Base-by-base conservation (phyloP, 2,329 filamentous ascomycete genomes). In the Sporothrix schenckii region DNA sequence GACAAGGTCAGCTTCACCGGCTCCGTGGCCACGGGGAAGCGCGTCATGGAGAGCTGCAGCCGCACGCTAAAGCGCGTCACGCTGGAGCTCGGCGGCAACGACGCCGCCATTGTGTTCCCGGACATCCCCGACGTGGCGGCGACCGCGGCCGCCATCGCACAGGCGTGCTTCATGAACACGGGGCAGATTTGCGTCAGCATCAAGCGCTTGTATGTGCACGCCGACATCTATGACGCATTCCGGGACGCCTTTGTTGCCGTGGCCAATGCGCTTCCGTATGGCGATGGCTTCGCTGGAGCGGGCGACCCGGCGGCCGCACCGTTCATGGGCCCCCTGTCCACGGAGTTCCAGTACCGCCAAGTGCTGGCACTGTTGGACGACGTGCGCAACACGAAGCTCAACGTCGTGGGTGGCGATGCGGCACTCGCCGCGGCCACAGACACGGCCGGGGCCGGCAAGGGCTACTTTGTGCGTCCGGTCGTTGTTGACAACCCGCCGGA, bases 1-100 rank as follows among this genome's bases (percentile, higher is more conserved):
- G 82, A 84, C 70, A 90, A 89, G 81, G 85, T 91, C 76, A 83
- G 81, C 73, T 91, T 91, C 78, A 90, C 88, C 0, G 88, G 88
- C 2, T 88, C 86, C 13, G 86, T 82, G 7, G 80, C 81, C 0
- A 89, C 86, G 0, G 88, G 88, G 11, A 89, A 89, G 80, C 84
- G 83, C 77, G 85, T 90, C 69, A 85, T 88, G 82, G 83, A 82
- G 69, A 83, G 81, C n/a, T 83, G 82, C 68, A 80, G 84, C 30
- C 82, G 83, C 76, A 87, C 86, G 0, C 78, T 90, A 34, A 90
- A 89, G 81, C 81, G 87, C 53, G 82, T 88, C 24, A 88, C 85
- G 0, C 82, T 90, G 16, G 88, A 90, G 77, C 82, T 89, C 19
- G 83, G 74, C n/a, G 74, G 74, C 10, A 75, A 75, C 34, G 74